These are phyloP conservation scores for Candida chilensis DNA, from an alignment of 805 yeast species.

Conservation along the genomic window DNA sequence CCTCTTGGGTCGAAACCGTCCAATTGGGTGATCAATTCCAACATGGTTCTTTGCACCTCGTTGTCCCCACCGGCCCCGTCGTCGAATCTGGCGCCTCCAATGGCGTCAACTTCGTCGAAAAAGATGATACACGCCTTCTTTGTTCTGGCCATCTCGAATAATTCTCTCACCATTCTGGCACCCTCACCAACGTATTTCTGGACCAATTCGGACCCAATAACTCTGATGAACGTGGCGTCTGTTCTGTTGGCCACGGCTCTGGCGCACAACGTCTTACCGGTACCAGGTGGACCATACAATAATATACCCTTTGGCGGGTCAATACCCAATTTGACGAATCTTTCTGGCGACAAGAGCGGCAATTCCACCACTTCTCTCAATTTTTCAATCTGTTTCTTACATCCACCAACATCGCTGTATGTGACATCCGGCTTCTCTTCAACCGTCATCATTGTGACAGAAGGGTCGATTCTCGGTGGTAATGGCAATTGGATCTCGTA, in stretches of 20 bases:
- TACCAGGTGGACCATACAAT: slow-evolving; percentile 97
- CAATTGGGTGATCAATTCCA: slow-evolving; percentile 93
- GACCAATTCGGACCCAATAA: slow-evolving; percentile 95
- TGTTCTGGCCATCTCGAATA: slow-evolving; percentile 98
- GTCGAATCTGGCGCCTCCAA: slow-evolving; percentile 99
- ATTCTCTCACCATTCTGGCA: slow-evolving; percentile 98
- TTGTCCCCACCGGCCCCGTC: slow-evolving; percentile 99
- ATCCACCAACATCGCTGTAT: slow-evolving; percentile 96
- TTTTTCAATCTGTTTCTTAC: slow-evolving; percentile 97
- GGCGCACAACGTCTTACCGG: slow-evolving; percentile 97
- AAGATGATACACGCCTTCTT: slow-evolving; percentile 97
- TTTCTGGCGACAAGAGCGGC: slow-evolving; percentile 89
- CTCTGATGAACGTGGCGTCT: slow-evolving; percentile 97
- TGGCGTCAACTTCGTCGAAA: slow-evolving; percentile 97
- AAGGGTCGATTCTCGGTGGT: slow-evolving; percentile 96
- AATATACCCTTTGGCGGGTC: slow-evolving; percentile 99
- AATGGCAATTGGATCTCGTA: slow-evolving; percentile 95
- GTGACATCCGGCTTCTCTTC: slow-evolving; percentile 99
- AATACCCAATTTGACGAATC: slow-evolving; percentile 93
- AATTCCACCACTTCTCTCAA: slow-evolving; percentile 92
- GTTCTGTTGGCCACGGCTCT: slow-evolving; percentile 99
- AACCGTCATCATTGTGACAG: slow-evolving; percentile 99
- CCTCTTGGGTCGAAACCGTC: slow-evolving; percentile 99
- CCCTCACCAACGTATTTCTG: slow-evolving; percentile 99
- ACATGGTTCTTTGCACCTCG: slow-evolving; percentile 98